Evolutionary conservation across 164 flowering plant species (phyloP), one percentile per base, ranked within the genome.

Genomic region (Aristolochia contorta): DNA sequence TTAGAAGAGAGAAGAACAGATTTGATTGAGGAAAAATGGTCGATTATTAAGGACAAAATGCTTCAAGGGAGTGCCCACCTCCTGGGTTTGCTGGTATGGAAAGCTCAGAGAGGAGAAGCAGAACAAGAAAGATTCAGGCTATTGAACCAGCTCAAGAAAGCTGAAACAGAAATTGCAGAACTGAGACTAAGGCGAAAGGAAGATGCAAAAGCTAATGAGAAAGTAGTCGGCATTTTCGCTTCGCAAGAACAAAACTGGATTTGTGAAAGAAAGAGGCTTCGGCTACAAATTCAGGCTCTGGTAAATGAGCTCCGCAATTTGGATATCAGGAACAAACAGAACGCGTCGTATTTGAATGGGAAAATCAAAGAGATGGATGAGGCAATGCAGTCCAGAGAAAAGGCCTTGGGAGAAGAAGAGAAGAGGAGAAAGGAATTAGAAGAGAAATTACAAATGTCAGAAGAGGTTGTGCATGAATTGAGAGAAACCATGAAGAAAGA

Each of bases 161-260:
- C 86, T 7, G 77, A 82, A 62, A 77, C 63, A 56, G 87, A 84
- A 69, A 70, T 84, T 19, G 78, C 60, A 24, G 85, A 82, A 60
- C 67, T 94, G 80, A 86, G 84, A 77, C 79, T 60, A 49, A 67
- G 58, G 59, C 77, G 99, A 66, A 80, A 72, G 4, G 99, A 94
- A 62, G 96, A 94, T 66, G 96, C 85, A 6, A 88, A 77, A 63
- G 99, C 97, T 6, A 94, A 90, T 63, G 96, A 90, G 82, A 90
- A 83, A 63, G 99, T 94, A 21, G 95, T 79, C 32, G 45, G 91
- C 52, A 90, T 94, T 62, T 84, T 73, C 60, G 91, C 97, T 12
- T 60, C 86, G 1, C 89, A 84, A 60, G 96, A 94, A 66, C 99
- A 90, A 65, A 54, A 73, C 65, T 90, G 99, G 99, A 65, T 85